phyloP scores from a whole-genome alignment of 2,329 filamentous ascomycete species.

The Clonostachys sp. region DNA sequence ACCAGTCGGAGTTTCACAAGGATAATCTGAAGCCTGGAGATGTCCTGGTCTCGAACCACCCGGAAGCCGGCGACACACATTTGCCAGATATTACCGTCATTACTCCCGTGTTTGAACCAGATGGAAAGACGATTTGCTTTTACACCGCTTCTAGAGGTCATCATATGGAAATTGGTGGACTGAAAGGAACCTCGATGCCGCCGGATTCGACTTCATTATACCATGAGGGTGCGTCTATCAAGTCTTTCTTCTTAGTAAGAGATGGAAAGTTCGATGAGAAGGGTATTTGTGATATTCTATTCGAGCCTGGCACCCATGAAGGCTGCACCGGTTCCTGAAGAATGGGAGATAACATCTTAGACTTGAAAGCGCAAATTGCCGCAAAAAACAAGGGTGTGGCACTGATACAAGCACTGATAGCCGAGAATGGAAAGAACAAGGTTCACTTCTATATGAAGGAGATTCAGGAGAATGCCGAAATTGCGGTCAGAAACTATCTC shows the following conservation, averaged over 20 bases:
- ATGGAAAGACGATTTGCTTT: conserved; percentile 13
- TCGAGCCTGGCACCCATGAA: conserved; percentile 69
- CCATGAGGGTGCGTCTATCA: conserved; percentile 62
- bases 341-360: conserved; percentile 77
- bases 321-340: conserved; percentile 77
- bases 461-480: conserved; percentile 33
- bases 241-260: conserved; percentile 67
- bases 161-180: conserved; percentile 60
- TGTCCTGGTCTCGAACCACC: conserved; percentile 61
- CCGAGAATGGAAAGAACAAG: conserved; percentile 66
- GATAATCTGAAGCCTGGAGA: conserved; percentile 69
- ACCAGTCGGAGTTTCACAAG: conserved; percentile 60
- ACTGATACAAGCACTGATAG: conserved; percentile 66
- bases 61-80: conserved; percentile 29
- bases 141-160: conserved; percentile 21
- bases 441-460: conserved; percentile 56
- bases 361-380: conserved; percentile 81
- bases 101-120: conserved; percentile 30
- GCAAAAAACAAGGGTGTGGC: conserved; percentile 83
- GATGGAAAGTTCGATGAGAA: conserved; percentile 76
- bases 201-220: conserved; percentile 63
- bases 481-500: conserved; percentile 15
- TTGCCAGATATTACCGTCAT: conserved; percentile 31
- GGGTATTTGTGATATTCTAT: conserved; percentile 66
- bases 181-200: conserved; percentile 69